phyloP scores from a whole-genome alignment of 495 filamentous ascomycete species.

The Xylaria longipes region DNA sequence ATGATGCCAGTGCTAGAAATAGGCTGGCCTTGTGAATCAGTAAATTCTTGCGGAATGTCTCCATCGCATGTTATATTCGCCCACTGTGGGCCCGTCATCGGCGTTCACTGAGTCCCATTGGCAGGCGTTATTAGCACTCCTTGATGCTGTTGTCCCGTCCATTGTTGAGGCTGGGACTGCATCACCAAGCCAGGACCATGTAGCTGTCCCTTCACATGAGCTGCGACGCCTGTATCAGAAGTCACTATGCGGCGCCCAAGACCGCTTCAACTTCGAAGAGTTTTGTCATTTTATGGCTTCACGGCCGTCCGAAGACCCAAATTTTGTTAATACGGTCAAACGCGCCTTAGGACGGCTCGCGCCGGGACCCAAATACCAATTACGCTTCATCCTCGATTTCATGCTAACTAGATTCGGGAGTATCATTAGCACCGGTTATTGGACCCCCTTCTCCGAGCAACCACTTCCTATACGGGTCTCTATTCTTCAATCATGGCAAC shows the following conservation, averaged over 20 bases:
- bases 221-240: neutral
- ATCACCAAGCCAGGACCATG: neutral
- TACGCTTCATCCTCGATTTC: slow-evolving; percentile 3
- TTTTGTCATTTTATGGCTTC: slow-evolving; percentile 23
- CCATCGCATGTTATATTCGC: no score
- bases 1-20: no score
- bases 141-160: slow-evolving; percentile 27
- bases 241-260: neutral
- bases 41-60: no score
- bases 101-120: slow-evolving; percentile 23
- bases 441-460: slow-evolving; percentile 34
- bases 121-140: slow-evolving; percentile 22
- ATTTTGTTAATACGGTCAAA: slow-evolving; percentile 9
- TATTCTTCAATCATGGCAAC: slow-evolving; percentile 59
- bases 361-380: neutral
- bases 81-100: no score
- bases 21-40: no score
- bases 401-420: slow-evolving; percentile 23
- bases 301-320: slow-evolving; percentile 17
- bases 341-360: slow-evolving; percentile 3
- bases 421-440: slow-evolving; percentile 33
- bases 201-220: slow-evolving; percentile 13
- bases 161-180: neutral
- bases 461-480: slow-evolving; percentile 58
- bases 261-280: slow-evolving; percentile 6